Base-by-base conservation (phyloP, 139 green algal genomes). In the Chlamydomonas incerta region DNA sequence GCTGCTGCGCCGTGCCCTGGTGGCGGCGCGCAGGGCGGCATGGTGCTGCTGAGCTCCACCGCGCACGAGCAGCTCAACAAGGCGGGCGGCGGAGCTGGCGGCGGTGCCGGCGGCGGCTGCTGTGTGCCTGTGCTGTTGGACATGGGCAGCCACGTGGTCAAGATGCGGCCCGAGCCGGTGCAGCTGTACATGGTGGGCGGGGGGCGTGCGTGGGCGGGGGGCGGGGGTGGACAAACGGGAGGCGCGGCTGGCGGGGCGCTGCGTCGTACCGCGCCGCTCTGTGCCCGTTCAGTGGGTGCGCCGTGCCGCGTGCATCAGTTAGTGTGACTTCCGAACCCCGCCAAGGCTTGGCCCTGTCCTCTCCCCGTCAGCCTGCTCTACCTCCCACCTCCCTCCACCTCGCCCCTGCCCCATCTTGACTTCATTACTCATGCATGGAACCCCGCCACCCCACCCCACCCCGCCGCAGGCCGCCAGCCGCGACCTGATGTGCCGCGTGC, bases 61-160 rank as follows among this genome's bases (percentile, higher is more conserved):
- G 41, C 63, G 28, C 52, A 74, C 28, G 63, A 74, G 0, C 77
- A 83, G 46, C 18, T 74, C 20, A 35, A 14, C n/a, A 8, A 29
- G 26, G 63, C 14, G 3, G 62, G 63, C 13, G 18, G 23, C 0
- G 41, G 41, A 2, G 76, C 29, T 2, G 41, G 33, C 76, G 33
- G 52, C 63, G 66, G 31, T 26, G 15, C 11, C 31, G 67, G 13
- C 33, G 17, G 77, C 52, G 28, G 23, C 46, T 2, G 24, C 60
- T 50, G 41, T 50, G 41, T 50, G 9, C 75, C 60, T 26, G 26
- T 83, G 41, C 33, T 83, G 41, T 63, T 83, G 77, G 21, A 83
- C 77, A 83, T 83, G 77, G 77, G 77, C 8, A 29, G 29, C 3
- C 77, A 83, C 77, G 37, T 50, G 14, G 2, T 74, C 29, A 74